A percentile compares a stretch with the other conserved stretches of the same genome.
Evolutionary conservation across 2,329 filamentous ascomycete genomes (phyloP).

Genomic region (Cordyceps javanica): DNA sequence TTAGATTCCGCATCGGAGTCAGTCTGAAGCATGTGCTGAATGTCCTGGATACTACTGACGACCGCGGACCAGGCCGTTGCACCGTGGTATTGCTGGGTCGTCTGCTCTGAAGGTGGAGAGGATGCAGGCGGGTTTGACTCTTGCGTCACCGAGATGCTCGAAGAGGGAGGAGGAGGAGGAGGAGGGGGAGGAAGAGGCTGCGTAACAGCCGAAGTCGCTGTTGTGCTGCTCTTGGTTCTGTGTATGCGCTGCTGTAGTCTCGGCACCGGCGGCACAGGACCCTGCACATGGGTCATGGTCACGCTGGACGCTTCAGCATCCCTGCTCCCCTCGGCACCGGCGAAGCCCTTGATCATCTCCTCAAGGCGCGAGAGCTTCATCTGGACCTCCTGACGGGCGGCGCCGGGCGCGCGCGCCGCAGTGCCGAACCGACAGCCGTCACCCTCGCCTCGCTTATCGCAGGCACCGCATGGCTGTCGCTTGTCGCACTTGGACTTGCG

Average conservation of each 20-base stretch:
- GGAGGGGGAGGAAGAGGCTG: neutral
- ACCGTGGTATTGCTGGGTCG: slow-evolving; percentile 25
- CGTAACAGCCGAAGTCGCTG: neutral
- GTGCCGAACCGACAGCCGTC: slow-evolving; percentile 27
- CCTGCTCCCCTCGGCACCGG: slow-evolving; percentile 13
- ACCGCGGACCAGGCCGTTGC: slow-evolving; percentile 36
- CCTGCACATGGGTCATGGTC: neutral
- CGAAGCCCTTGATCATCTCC: slow-evolving; percentile 33
- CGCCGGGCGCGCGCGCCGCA: slow-evolving; percentile 6
- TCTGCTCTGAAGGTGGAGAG: neutral
- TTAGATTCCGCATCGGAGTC: slow-evolving; percentile 14
- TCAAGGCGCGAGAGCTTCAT: slow-evolving; percentile 34
- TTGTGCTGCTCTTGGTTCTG: neutral
- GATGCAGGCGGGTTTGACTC: neutral
- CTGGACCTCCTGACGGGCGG: slow-evolving; percentile 31
- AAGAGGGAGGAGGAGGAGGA: neutral
- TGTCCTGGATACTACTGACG: slow-evolving; percentile 36
- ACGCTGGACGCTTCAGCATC: neutral
- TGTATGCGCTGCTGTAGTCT: neutral
- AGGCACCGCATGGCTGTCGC: slow-evolving; percentile 34
- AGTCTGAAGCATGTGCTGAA: slow-evolving; percentile 29
- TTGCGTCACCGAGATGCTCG: neutral
- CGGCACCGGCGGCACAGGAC: neutral
- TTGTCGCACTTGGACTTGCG: slow-evolving; percentile 40
- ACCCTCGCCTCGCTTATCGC: slow-evolving; percentile 31